A percentile compares a stretch with the other conserved stretches of the same genome.
These are phyloP conservation scores for Annulohypoxylon bovei DNA, from an alignment of 495 filamentous ascomycete genomes.

Conservation along the genomic window DNA sequence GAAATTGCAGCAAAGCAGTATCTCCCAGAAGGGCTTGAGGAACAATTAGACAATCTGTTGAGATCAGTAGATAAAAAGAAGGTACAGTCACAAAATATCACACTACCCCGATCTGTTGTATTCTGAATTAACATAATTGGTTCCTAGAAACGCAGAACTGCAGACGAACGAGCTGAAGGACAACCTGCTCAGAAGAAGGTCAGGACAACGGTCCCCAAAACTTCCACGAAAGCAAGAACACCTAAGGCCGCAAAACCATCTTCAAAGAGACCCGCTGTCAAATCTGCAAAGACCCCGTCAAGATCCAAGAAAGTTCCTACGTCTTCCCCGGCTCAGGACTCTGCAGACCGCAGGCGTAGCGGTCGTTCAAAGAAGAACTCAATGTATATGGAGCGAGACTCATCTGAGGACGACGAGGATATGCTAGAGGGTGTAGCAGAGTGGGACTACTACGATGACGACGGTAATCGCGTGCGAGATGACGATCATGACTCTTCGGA, in stretches of 20 bases:
- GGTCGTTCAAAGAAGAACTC: constrained; percentile 55
- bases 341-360: constrained; percentile 60
- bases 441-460: constrained; percentile 61
- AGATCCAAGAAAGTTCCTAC: constrained; percentile 46
- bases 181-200: constrained; percentile 53
- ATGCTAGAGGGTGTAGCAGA: constrained; percentile 65
- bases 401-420: constrained; percentile 64
- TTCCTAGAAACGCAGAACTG: constrained; percentile 60
- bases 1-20: constrained; percentile 85
- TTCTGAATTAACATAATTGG: constrained; percentile 31
- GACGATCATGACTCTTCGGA: constrained; percentile 41
- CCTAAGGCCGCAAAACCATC: constrained; percentile 44
- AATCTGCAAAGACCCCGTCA: constrained; percentile 47
- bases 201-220: constrained; percentile 42
- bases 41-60: constrained; percentile 73
- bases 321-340: constrained; percentile 47
- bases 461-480: constrained; percentile 31
- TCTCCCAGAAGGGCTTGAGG: constrained; percentile 83
- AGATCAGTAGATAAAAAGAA: constrained; percentile 64
- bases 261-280: constrained; percentile 47
- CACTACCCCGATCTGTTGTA: neutral
- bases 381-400: constrained; percentile 62
- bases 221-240: constrained; percentile 40
- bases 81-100: constrained; percentile 48
- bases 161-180: constrained; percentile 52